Percentiles rank a stretch among this genome's conserved stretches.
phyloP scores from a whole-genome alignment of 2,329 filamentous ascomycete genomes.

The Emydomyces testavorans region DNA sequence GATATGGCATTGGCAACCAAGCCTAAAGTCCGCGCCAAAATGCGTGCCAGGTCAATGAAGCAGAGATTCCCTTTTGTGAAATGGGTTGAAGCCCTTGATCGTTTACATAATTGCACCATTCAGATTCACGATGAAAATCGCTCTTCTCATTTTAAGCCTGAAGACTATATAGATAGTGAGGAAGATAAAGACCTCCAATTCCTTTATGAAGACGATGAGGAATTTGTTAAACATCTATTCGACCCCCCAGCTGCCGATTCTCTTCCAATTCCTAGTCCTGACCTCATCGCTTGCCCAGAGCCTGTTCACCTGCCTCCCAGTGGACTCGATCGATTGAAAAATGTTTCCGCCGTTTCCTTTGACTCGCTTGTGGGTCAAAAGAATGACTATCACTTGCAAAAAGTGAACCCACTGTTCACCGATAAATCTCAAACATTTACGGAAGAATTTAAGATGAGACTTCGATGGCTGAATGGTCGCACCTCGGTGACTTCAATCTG shows the following conservation, averaged over 20 bases:
- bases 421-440: constrained; percentile 53
- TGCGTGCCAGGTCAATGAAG: constrained; percentile 54
- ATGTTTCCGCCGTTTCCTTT: constrained; percentile 42
- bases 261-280: no score
- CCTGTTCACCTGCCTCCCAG: background rate
- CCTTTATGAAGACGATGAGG: background rate
- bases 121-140: constrained; percentile 42
- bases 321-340: constrained; percentile 12
- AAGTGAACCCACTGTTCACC: constrained; percentile 57
- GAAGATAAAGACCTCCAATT: background rate
- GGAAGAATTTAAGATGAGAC: constrained; percentile 45
- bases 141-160: background rate
- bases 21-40: constrained; percentile 45
- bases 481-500: constrained; percentile 50
- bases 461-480: constrained; percentile 44
- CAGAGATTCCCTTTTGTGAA: constrained; percentile 57
- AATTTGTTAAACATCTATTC: background rate
- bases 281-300: background rate
- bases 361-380: constrained; percentile 50
- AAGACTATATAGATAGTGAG: background rate
- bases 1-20: constrained; percentile 49
- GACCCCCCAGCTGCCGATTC: background rate
- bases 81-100: constrained; percentile 55
- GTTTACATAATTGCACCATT: constrained; percentile 50
- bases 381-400: constrained; percentile 51